Percentiles rank a stretch among this genome's conserved stretches.
Evolutionary conservation across 208 protist genomes (phyloP).

Genomic region (Trichomonas gallinae): DNA sequence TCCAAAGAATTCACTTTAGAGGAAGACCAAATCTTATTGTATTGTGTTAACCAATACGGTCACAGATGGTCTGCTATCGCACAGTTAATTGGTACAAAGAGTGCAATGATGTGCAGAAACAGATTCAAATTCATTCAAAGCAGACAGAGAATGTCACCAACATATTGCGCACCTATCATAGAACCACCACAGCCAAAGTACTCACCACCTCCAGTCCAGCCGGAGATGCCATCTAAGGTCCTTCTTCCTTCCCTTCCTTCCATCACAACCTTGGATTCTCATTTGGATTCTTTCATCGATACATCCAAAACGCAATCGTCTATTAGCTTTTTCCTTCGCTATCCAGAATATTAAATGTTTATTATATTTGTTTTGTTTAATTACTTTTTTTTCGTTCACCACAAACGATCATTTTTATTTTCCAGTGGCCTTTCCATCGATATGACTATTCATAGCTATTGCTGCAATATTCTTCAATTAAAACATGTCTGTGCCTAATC

Average conservation of each 20-base stretch:
- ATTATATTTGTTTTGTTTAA: too few species aligned
- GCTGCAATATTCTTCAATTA: too few species aligned
- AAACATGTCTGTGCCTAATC: too few species aligned
- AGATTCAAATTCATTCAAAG: neutral
- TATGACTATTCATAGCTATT: too few species aligned
- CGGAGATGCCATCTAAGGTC: neutral
- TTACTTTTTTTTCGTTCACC: too few species aligned
- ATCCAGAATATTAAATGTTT: neutral
- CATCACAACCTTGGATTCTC: neutral
- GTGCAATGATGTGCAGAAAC: neutral
- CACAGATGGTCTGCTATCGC: neutral
- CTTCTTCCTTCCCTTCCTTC: neutral
- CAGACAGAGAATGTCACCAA: neutral
- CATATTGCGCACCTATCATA: neutral
- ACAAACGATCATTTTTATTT: too few species aligned
- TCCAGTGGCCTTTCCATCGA: too few species aligned
- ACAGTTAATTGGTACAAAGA: neutral
- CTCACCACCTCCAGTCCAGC: neutral
- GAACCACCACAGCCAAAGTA: neutral
- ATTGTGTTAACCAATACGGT: neutral
- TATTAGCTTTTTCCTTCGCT: neutral
- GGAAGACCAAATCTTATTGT: neutral
- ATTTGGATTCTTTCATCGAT: neutral
- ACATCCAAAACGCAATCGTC: neutral
- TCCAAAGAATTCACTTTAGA: neutral